phyloP scores from a whole-genome alignment of 768 basidiomycete species.

The Pisolithus tinctorius region DNA sequence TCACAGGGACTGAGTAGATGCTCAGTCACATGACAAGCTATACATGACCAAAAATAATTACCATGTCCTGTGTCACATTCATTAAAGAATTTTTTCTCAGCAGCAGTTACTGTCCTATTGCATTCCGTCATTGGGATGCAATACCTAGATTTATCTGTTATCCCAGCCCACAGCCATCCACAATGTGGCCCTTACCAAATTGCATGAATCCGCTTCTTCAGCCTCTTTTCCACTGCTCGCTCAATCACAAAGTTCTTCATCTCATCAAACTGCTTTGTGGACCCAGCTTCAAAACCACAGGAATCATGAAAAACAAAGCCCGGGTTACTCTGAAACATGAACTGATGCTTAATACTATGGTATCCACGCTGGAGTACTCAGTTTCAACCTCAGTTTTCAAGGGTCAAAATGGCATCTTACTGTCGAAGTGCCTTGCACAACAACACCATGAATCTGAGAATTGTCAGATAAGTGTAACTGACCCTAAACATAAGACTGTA shows the following conservation, averaged over 20 bases:
- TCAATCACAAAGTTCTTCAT: constrained; percentile 28
- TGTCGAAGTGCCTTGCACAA: neutral
- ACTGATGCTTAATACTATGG: constrained; percentile 27
- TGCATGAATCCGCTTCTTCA: constrained; percentile 28
- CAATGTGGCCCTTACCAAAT: constrained; percentile 26
- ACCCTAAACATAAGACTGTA: too few relatives aligned
- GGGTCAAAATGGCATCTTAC: neutral
- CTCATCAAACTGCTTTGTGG: constrained; percentile 18
- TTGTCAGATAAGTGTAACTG: too few relatives aligned
- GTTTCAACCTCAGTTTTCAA: too few relatives aligned
- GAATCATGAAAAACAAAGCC: constrained; percentile 38
- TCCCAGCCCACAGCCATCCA: neutral
- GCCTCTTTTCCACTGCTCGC: constrained; percentile 9
- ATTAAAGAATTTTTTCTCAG: constrained; percentile 28
- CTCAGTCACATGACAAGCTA: neutral
- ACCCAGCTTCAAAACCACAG: constrained; percentile 33
- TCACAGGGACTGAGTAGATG: constrained; percentile 30
- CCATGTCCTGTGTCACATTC: constrained; percentile 10
- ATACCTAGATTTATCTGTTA: constrained; percentile 24
- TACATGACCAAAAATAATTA: neutral
- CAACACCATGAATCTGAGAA: constrained; percentile 1
- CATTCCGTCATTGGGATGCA: constrained; percentile 27
- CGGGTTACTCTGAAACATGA: constrained; percentile 25
- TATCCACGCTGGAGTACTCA: constrained; percentile 12
- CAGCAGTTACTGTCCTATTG: constrained; percentile 19